A percentile compares a stretch with the other conserved stretches of the same genome.
These are phyloP conservation scores for Pseudocohnilembus persalinus DNA, from an alignment of 169 alveolate genomes.

Conservation along the genomic window DNA sequence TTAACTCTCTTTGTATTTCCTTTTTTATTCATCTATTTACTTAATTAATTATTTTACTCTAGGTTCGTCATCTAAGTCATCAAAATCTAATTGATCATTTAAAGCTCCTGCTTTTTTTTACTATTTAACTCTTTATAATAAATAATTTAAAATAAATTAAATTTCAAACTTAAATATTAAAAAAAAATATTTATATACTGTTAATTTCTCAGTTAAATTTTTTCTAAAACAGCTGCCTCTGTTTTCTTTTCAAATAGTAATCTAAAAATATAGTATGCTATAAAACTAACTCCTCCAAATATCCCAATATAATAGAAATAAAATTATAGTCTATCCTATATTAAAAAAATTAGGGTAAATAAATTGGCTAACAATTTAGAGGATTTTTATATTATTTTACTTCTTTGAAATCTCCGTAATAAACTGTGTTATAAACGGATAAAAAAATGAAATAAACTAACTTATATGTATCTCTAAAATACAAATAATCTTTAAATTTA, in stretches of 20 bases:
- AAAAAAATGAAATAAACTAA: too few relatives aligned
- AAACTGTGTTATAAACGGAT: neutral
- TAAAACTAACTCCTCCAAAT: neutral
- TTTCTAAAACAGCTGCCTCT: neutral
- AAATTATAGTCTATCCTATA: neutral
- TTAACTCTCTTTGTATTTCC: neutral
- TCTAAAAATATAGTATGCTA: neutral
- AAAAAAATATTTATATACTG: neutral
- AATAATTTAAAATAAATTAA: too few relatives aligned
- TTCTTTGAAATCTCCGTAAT: neutral
- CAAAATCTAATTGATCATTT: neutral
- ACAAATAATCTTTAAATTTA: too few relatives aligned
- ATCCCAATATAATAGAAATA: neutral
- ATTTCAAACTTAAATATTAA: too few relatives aligned
- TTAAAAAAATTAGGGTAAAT: too few relatives aligned
- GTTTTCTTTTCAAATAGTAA: neutral
- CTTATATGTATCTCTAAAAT: too few relatives aligned
- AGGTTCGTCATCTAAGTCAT: neutral
- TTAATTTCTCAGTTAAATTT: neutral
- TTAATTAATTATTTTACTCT: too few relatives aligned
- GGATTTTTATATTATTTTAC: neutral
- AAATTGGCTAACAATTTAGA: too few relatives aligned
- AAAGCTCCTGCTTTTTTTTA: neutral
- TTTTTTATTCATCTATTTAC: neutral
- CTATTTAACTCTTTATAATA: too few relatives aligned